Percentiles rank a stretch among this genome's conserved stretches.
Evolutionary conservation across 495 filamentous ascomycete genomes (phyloP).

Genomic region (Aspergillus kassunensis): DNA sequence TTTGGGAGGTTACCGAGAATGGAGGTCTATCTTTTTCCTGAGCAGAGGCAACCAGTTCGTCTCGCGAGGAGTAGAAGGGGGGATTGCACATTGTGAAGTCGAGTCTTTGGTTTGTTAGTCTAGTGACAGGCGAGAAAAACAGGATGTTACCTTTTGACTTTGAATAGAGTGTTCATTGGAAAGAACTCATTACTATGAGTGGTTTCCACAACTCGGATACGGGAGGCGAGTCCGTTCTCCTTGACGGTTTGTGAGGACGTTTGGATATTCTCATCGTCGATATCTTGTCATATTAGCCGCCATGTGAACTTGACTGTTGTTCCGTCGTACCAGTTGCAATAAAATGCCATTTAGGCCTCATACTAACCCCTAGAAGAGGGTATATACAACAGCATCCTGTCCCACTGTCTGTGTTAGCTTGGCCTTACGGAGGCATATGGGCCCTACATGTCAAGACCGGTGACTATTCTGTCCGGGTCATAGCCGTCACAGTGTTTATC

Average conservation of each 20-base stretch:
- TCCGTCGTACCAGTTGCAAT: slow-evolving; percentile 56
- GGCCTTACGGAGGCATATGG: not conserved
- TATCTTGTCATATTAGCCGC: slow-evolving; percentile 48
- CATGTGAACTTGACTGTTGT: slow-evolving; percentile 2
- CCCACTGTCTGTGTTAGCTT: slow-evolving; percentile 46
- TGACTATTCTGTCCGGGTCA: slow-evolving; percentile 51
- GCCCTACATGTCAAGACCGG: slow-evolving; percentile 75
- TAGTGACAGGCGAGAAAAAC: not conserved
- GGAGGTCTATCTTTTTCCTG: slow-evolving; percentile 63
- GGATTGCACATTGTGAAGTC: slow-evolving; percentile 96
- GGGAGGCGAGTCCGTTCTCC: slow-evolving; percentile 57
- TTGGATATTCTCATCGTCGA: slow-evolving; percentile 67
- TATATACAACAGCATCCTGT: slow-evolving; percentile 91
- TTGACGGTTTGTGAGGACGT: slow-evolving; percentile 61
- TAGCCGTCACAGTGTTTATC: slow-evolving; percentile 50
- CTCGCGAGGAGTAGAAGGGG: slow-evolving; percentile 77
- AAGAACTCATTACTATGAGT: slow-evolving; percentile 52
- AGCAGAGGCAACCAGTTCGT: slow-evolving; percentile 64
- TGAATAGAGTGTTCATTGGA: slow-evolving; percentile 43
- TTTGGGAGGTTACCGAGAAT: slow-evolving; percentile 47
- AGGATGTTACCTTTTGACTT: slow-evolving; percentile 42
- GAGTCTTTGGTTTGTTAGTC: slow-evolving; percentile 40
- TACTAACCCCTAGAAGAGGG: slow-evolving; percentile 71
- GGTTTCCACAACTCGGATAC: slow-evolving; percentile 61
- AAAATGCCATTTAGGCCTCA: slow-evolving; percentile 67